Evolutionary conservation across 1,284 basidiomycete species (phyloP), one percentile per base, ranked within the genome.

Genomic region (Phlebopus sp.): DNA sequence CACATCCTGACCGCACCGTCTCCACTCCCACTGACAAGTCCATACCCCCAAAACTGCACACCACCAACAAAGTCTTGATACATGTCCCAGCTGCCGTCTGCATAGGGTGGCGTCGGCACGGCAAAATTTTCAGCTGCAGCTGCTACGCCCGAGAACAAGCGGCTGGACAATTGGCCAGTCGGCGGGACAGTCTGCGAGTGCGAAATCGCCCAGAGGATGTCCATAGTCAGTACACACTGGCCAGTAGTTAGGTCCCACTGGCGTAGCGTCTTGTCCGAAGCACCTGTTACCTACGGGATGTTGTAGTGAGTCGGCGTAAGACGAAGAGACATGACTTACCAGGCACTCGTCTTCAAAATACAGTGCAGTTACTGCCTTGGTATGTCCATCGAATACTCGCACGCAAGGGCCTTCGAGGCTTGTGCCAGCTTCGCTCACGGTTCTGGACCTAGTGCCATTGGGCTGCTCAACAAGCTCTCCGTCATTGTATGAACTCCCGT

Each of bases 171-270:
- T 46, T 68, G 65, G 31, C 61, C 65, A 21, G 72, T 67, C 54
- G 78, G 58, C 10, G 65, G 62, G 2, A 76, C 65, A n/a, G 77
- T 69, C 8, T 86, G 78, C 2, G 93, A 86, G 70, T 99, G 96
- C 14, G 92, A 92, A 58, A 99, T 97, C 3, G 96, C 96, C 97
- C 97, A 99, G 15, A 99, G 82, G 52, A 99, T 97, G 70, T 99
- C 97, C 97, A 99, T 99, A 10, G 96, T 97, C 74, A 97, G 86
- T 42, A 99, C 87, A 67, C 96, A 98, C 74, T 99, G 96, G 4
- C 96, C 96, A 0, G 96, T 98, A 34, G 84, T 83, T 47, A 99
- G 81, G 65, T 99, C 96, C 97, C 97, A 99, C 68, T 99, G 95
- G 2, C 96, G 87, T 50, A 99, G 79, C 1, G 97, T 99, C 73